Evolutionary conservation across 331 rosid species (phyloP).

Genomic region (Dryas integrifolia): DNA sequence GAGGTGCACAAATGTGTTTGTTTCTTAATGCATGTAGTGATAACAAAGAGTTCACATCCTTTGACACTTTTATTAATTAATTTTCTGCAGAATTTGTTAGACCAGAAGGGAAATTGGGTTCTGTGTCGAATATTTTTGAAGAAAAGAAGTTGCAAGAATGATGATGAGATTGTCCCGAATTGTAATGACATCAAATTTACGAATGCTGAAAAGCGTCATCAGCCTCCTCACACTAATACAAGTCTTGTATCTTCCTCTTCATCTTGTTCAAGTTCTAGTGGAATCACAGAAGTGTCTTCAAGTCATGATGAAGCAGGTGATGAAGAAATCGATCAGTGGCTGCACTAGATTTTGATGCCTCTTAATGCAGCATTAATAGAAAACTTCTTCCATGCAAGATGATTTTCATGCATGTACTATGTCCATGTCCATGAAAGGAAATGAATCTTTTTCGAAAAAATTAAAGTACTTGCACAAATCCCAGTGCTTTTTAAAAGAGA

Average conservation of each 20-base stretch:
- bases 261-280: conserved; percentile 62
- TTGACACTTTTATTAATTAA: background rate
- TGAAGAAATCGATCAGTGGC: conserved; percentile 39
- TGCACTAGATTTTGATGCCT: conserved; percentile 17
- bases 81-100: conserved; percentile 34
- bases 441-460: conserved; percentile 2
- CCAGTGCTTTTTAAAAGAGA: background rate
- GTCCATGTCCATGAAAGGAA: background rate
- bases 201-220: conserved; percentile 5
- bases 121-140: conserved; percentile 60
- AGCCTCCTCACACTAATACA: background rate
- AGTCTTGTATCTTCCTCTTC: conserved; percentile 33
- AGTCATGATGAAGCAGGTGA: conserved; percentile 27
- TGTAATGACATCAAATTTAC: conserved; percentile 13
- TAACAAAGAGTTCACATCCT: background rate
- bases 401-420: conserved; percentile 4
- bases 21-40: background rate
- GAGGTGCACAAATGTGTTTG: too few relatives aligned
- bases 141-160: conserved; percentile 41
- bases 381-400: background rate
- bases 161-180: conserved; percentile 17
- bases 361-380: background rate
- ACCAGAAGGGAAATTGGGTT: conserved; percentile 66
- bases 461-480: conserved; percentile 9
- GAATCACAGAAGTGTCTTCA: conserved; percentile 46